Evolutionary conservation across 2,329 filamentous ascomycete genomes (phyloP).

Genomic region (Colletotrichum sp.): DNA sequence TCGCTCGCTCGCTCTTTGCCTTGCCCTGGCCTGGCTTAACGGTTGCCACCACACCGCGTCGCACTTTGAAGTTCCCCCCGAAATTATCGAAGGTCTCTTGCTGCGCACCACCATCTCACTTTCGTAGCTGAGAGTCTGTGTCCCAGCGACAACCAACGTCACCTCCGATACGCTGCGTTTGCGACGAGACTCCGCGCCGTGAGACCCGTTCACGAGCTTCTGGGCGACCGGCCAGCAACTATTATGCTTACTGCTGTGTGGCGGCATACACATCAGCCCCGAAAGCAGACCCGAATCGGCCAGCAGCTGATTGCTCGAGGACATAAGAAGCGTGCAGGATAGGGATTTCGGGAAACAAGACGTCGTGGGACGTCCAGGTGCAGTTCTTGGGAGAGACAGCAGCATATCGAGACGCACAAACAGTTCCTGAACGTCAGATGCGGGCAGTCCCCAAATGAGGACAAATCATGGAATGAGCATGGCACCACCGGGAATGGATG

Average conservation of each 20-base stretch:
- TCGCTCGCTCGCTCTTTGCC: not conserved
- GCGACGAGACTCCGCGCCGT: not conserved
- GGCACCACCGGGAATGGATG: slow-evolving; percentile 51
- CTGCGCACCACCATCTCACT: not conserved
- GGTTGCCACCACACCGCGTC: slow-evolving; percentile 2
- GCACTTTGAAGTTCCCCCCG: not conserved
- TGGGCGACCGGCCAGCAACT: not conserved
- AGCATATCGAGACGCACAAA: not conserved
- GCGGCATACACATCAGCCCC: not conserved
- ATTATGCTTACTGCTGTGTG: slow-evolving; percentile 15
- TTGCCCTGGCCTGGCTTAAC: slow-evolving; percentile 4
- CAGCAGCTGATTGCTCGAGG: not conserved
- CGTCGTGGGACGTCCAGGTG: slow-evolving; percentile 10
- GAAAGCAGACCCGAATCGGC: not conserved
- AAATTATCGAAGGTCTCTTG: not conserved
- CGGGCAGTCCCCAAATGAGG: slow-evolving; percentile 33
- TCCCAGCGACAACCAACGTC: not conserved
- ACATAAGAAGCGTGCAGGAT: not conserved
- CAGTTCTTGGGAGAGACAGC: not conserved
- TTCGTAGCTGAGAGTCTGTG: not conserved
- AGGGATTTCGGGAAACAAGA: slow-evolving; percentile 7
- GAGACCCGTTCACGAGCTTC: not conserved
- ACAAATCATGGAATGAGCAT: slow-evolving; percentile 50
- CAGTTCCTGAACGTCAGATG: slow-evolving; percentile 8
- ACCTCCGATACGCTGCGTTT: not conserved